These are phyloP conservation scores for Sphaerostilbella broomeana DNA, from an alignment of 2,329 filamentous ascomycete species.

Conservation along the genomic window DNA sequence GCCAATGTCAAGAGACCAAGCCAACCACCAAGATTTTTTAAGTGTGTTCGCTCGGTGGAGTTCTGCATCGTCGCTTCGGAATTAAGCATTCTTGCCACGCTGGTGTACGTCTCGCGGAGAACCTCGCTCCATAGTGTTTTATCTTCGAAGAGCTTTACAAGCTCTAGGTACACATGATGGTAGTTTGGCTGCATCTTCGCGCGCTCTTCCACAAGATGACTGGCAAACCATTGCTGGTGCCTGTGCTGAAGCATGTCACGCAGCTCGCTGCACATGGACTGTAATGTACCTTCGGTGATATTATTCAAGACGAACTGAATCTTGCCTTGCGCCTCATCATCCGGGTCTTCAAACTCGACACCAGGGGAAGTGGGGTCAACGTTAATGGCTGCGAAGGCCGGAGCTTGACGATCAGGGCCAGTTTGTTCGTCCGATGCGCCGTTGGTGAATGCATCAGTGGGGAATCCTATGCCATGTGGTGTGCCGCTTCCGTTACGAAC, in stretches of 20 bases:
- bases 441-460: constrained; percentile 55
- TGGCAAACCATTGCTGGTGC: constrained; percentile 94
- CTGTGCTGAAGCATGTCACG: constrained; percentile 69
- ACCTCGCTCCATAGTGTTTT: constrained; percentile 78
- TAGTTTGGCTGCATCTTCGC: constrained; percentile 98
- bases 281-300: constrained; percentile 81
- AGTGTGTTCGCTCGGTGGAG: constrained; percentile 73
- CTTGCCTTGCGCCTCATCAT: constrained; percentile 80
- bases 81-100: constrained; percentile 80
- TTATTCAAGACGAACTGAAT: constrained; percentile 97
- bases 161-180: constrained; percentile 83
- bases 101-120: constrained; percentile 86
- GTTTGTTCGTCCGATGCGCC: constrained; percentile 61
- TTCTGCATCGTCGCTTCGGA: constrained; percentile 81
- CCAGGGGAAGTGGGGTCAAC: constrained; percentile 62
- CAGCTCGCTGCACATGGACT: constrained; percentile 76
- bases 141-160: constrained; percentile 77
- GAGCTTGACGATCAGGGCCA: constrained; percentile 51
- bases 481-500: constrained; percentile 45
- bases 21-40: constrained; percentile 94
- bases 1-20: constrained; percentile 88
- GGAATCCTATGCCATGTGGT: constrained; percentile 30
- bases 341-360: constrained; percentile 70
- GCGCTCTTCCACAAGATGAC: constrained; percentile 88
- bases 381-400: constrained; percentile 72